Percentiles rank a stretch among this genome's conserved stretches.
Evolutionary conservation across 2,329 filamentous ascomycete genomes (phyloP).

Genomic region (Trichothecium sympodiale): DNA sequence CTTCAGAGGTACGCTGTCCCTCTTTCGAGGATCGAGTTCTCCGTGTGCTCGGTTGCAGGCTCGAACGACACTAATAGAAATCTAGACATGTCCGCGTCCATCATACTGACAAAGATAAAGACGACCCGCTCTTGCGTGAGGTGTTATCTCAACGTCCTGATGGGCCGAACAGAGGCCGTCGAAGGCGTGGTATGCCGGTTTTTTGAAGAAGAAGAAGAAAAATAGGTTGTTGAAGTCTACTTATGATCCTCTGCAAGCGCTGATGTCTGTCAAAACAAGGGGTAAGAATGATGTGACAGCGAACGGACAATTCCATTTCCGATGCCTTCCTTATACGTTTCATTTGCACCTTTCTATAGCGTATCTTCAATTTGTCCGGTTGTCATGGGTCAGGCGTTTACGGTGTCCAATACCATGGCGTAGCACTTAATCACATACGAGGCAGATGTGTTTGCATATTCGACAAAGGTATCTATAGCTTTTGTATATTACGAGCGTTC

Average conservation of each 20-base stretch:
- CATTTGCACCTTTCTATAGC: background rate
- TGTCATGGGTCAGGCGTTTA: background rate
- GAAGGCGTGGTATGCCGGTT: slow-evolving; percentile 45
- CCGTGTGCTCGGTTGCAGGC: background rate
- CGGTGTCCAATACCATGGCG: background rate
- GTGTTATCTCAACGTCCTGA: slow-evolving; percentile 80
- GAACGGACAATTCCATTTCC: too few species aligned
- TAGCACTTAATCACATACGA: background rate
- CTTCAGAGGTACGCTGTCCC: slow-evolving; percentile 62
- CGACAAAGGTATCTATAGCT: too few species aligned
- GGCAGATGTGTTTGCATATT: too few species aligned
- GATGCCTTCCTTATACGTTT: background rate
- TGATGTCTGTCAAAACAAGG: too few species aligned
- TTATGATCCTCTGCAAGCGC: too few species aligned
- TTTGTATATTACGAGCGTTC: background rate
- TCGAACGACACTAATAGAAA: slow-evolving; percentile 6
- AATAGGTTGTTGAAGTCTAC: too few species aligned
- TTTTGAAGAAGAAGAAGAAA: slow-evolving; percentile 18
- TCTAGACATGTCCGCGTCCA: slow-evolving; percentile 82
- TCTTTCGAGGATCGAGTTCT: background rate
- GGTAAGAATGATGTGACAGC: too few species aligned
- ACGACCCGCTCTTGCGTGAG: slow-evolving; percentile 69
- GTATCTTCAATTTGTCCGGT: background rate
- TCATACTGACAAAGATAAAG: slow-evolving; percentile 80
- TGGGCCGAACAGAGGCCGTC: slow-evolving; percentile 68